Base-by-base conservation (phyloP, 106 monocot genomes). In the Apostasia shenzhenica region DNA sequence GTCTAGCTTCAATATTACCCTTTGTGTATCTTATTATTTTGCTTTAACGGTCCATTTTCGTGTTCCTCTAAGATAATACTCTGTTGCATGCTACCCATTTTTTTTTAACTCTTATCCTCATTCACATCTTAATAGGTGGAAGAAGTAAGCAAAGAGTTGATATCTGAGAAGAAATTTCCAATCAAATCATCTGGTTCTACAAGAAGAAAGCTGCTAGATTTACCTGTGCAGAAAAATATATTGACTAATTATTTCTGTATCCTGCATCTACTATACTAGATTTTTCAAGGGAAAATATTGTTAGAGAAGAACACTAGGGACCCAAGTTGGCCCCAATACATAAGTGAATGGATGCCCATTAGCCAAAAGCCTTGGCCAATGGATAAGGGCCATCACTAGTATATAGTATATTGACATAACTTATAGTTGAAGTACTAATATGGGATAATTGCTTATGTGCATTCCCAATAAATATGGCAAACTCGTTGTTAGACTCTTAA, bases 211-310 rank as follows among this genome's bases (percentile, higher is more conserved):
- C 85, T 12, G 62, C 74, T 92, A 54, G 79, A 90, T 74, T 83
- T 97, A 75, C 97, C 97, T 59, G 84, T 87, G 62, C 92, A 92
- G 67, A 92, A 87, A 67, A 97, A 97, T 74, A 43, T 90, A 37
- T 73, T 97, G 62, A 97, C 97, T 48, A 97, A 97, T 79, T 97
- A 97, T 64, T 97, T 97, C 61, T 92, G 97, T 97, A 97, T 97
- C 97, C 89, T 72, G 26, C 45, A 39, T 72, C 14, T 40, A 61
- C 48, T 54, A 60, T 64, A 45, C 11, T 63, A 26, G 26, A 44
- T 13, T 52, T 70, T 39, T 62, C 37, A 54, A 39, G 51, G 1
- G 12, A 47, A 66, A n/a, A 51, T 67, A 7, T 10, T 55, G 40
- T 47, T 44, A 11, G 43, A 47, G 9, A 54, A 39, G 7, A 54